These are phyloP conservation scores for Tanacetum coccineum DNA, from an alignment of 129 eudicot species.

Conservation along the genomic window DNA sequence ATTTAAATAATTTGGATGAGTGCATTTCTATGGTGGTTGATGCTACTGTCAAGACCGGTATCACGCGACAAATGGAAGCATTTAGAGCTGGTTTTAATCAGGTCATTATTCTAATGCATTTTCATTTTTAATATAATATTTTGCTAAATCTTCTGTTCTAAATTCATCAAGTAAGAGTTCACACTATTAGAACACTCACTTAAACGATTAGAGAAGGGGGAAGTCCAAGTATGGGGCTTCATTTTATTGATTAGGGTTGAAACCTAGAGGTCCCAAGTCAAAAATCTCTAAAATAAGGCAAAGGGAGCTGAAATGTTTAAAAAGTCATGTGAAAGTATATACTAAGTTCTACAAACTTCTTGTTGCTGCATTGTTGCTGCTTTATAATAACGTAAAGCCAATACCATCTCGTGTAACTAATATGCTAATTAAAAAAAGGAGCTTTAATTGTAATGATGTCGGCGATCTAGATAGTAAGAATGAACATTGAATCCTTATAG, in stretches of 20 bases:
- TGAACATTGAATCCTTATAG: not conserved
- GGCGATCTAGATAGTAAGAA: not conserved
- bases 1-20: conserved; percentile 72
- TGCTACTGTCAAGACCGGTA: conserved; percentile 65
- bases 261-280: too few relatives aligned
- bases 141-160: not conserved
- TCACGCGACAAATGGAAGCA: too few relatives aligned
- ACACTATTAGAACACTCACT: too few relatives aligned
- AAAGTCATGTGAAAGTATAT: not conserved
- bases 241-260: not conserved
- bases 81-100: conserved; percentile 74
- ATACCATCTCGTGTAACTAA: not conserved
- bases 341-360: not conserved
- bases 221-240: not conserved
- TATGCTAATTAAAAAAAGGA: too few relatives aligned
- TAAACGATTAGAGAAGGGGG: too few relatives aligned
- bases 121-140: not conserved
- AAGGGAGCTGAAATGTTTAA: not conserved
- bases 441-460: too few relatives aligned
- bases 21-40: conserved; percentile 61
- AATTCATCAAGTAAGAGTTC: not conserved
- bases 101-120: conserved; percentile 19
- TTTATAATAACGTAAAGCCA: not conserved
- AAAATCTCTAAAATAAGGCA: too few relatives aligned
- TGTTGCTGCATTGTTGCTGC: not conserved